A percentile compares a stretch with the other conserved stretches of the same genome.
phyloP scores from a whole-genome alignment of 768 basidiomycete species.

The Ramaria rubella region DNA sequence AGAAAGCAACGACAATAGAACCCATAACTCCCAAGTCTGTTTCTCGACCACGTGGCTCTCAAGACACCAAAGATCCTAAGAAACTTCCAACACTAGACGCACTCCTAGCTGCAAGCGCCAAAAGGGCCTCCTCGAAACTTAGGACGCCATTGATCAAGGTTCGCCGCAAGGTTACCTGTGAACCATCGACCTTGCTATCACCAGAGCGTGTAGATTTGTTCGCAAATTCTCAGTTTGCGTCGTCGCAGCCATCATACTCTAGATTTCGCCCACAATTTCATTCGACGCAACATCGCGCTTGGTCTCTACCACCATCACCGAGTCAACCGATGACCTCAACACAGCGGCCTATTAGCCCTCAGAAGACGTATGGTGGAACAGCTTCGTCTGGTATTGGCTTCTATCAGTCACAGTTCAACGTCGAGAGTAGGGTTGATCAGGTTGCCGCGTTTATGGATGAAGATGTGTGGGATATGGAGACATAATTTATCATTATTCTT shows the following conservation, averaged over 20 bases:
- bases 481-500: not conserved
- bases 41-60: not conserved
- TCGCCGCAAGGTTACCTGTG: not conserved
- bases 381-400: not conserved
- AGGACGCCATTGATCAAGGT: not conserved
- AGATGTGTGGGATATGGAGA: not conserved
- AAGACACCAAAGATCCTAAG: not conserved
- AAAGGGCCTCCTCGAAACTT: not conserved
- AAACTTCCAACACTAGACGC: constrained; percentile 4
- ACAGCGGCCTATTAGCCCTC: not conserved
- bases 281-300: constrained; percentile 3
- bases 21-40: constrained; percentile 10
- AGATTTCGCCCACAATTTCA: constrained; percentile 6
- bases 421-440: not conserved
- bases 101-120: constrained; percentile 4
- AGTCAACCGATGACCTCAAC: not conserved
- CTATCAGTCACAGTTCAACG: constrained; percentile 6
- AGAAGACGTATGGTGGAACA: not conserved
- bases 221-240: not conserved
- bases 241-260: constrained; percentile 1
- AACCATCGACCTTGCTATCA: not conserved
- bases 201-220: not conserved
- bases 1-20: not conserved
- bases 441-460: not conserved
- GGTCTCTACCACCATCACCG: not conserved